Evolutionary conservation across 176 grass and related monocot species (phyloP), one percentile per base, ranked within the genome.

Genomic region (Zizania latifolia): DNA sequence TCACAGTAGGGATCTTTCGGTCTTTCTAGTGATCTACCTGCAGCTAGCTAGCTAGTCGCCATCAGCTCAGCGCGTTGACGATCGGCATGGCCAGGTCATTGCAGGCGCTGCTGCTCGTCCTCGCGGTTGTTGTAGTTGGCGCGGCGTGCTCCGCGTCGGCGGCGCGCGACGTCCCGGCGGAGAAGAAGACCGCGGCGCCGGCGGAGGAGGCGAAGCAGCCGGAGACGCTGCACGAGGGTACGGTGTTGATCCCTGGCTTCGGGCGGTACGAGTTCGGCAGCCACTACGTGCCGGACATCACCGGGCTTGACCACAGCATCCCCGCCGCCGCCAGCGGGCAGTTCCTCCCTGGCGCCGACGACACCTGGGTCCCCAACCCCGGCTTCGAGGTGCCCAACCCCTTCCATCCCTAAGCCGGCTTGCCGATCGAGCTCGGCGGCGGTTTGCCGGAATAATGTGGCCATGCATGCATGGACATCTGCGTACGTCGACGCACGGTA

Each of bases 381-480:
- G 90, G 94, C 50, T 91, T 87, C 35, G 94, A 97, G 81, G 39
- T 93, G 14, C 94, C 94, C 58, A 97, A 93, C 65, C 94, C 93
- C 17, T 91, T 91, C 86, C 60, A 2, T 60, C 85, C 85, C 11
- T 87, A 63, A 87, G 1, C 48, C 17, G 38, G n/a, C 13, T 3
- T 10, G 46, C 26, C 10, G 10, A 33, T 4, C 34, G 34, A 36
- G 34, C 34, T 36, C 10, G 54, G 65, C 44, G 16, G 2, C 16
- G 32, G 61, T 7, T 50, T 23, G 70, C 26, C 59, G 10, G 65
- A 77, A 78, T 71, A 77, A 15, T 55, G 35, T 50, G 16, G 68
- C 32, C 68, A 4, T 85, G 56, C 44, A n/a, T 39, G 59, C 65
- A 58, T 53, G 71, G 59, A 40, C 1, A 28, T 65, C 53, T 13